These are phyloP conservation scores for Fusarium poae DNA, from an alignment of 2,329 filamentous ascomycete species.

Conservation along the genomic window DNA sequence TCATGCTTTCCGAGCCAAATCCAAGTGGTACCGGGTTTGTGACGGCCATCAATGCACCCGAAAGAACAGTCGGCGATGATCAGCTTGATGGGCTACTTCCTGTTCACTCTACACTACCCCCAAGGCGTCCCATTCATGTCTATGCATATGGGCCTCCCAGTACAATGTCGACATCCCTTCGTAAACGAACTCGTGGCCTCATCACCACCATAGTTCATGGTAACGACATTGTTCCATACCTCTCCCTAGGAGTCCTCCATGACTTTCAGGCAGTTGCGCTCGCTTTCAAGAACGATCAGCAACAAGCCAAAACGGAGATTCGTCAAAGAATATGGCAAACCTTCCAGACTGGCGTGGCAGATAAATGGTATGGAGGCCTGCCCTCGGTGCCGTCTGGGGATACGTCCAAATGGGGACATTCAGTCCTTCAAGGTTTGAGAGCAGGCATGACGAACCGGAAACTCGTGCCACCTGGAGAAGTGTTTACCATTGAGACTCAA, in stretches of 20 bases:
- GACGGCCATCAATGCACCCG: slow-evolving; percentile 66
- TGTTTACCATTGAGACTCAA: slow-evolving; percentile 78
- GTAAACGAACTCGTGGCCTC: slow-evolving; percentile 77
- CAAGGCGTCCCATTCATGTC: slow-evolving; percentile 79
- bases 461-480: slow-evolving; percentile 80
- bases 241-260: slow-evolving; percentile 80
- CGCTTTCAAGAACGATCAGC: slow-evolving; percentile 79
- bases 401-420: slow-evolving; percentile 77
- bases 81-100: slow-evolving; percentile 46
- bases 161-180: slow-evolving; percentile 77
- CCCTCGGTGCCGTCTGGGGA: slow-evolving; percentile 58
- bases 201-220: slow-evolving; percentile 82
- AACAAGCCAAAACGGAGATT: slow-evolving; percentile 75
- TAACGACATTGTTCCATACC: slow-evolving; percentile 78
- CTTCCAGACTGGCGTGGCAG: slow-evolving; percentile 70
- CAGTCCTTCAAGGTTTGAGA: slow-evolving; percentile 74
- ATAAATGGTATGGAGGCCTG: slow-evolving; percentile 69
- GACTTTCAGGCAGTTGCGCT: slow-evolving; percentile 80
- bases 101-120: slow-evolving; percentile 67
- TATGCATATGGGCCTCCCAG: slow-evolving; percentile 83
- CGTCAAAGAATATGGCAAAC: slow-evolving; percentile 74
- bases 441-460: slow-evolving; percentile 77
- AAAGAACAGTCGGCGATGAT: slow-evolving; percentile 55
- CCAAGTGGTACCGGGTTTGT: slow-evolving; percentile 70
- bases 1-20: slow-evolving; percentile 76